Conservation (phyloP, 176 grass and related monocot genomes). For the Thinopyrum elongatum region DNA sequence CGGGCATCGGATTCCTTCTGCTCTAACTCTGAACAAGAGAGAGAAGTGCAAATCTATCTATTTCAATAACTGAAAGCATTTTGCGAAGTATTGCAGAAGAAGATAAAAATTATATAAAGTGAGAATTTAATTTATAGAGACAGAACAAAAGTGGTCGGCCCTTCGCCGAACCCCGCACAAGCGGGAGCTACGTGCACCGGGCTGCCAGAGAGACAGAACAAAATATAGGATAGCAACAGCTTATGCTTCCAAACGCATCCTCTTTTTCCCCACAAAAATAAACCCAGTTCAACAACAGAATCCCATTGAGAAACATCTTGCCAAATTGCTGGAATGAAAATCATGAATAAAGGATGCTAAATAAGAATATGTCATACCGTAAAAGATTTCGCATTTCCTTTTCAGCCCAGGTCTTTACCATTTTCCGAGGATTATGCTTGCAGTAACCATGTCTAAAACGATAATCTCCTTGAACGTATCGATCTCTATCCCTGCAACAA, state of each 20-base stretch:
- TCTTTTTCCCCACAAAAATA: background rate
- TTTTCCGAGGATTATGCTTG: conserved; percentile 98
- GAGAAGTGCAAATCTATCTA: background rate
- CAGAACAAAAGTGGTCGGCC: background rate
- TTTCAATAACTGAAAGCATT: background rate
- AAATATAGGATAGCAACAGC: background rate
- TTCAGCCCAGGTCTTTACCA: conserved; percentile 99
- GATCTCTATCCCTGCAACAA: conserved; percentile 86
- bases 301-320: background rate
- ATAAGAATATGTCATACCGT: conserved; percentile 41
- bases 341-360: background rate
- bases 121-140: background rate
- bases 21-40: conserved; percentile 63
- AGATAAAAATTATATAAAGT: background rate
- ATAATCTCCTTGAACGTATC: conserved; percentile 98
- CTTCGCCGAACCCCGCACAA: too few species aligned
- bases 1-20: conserved; percentile 83
- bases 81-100: background rate
- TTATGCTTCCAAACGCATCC: background rate
- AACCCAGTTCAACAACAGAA: conserved; percentile 11
- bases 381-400: conserved; percentile 96
- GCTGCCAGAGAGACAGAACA: background rate
- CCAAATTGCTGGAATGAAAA: background rate
- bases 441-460: conserved; percentile 98
- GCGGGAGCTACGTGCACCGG: too few species aligned